Base-by-base conservation (phyloP, 345 rosid genomes). In the Pistacia atlantica region DNA sequence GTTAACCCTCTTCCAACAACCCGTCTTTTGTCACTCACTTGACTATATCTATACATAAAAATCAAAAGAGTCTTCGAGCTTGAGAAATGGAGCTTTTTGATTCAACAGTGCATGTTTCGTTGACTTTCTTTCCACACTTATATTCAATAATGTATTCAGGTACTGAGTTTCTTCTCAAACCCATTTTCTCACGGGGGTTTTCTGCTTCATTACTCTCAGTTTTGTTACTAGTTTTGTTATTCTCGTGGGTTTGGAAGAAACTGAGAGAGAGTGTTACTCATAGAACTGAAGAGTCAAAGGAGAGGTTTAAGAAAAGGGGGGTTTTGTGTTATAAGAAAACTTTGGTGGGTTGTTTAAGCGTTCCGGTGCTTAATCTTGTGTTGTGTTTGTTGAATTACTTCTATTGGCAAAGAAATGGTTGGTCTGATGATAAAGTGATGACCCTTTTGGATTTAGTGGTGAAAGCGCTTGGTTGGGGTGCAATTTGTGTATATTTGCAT, bases 401-500 rank as follows among this genome's bases (percentile, higher is more conserved):
- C 71, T 87, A 80, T 71, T 86, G 95, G 97, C 83, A 85, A 78
- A 80, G 69, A 69, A 87, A 86, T 81, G 88, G 74, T 46, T 90
- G 92, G 95, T 87, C 83, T 37, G 91, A 84, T 76, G 78, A 61
- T 64, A 77, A 81, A 12, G 65, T 88, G 68, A 86, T 87, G 61
- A 85, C 86, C 73, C 80, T 91, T 78, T 81, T 83, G 71, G 95
- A 94, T 86, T 87, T 84, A 67, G 85, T 78, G 18, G 76, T 88
- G 22, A 85, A 83, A 80, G 79, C 95, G 38, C 78, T 90, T 75
- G 84, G 90, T 76, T 94, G 97, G 97, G 91, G 82, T 78, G 80
- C 84, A 25, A 25, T 25, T 25, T 25, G 25, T 25, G 25, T 25
- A 25, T 25, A 72, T 90, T 66, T 79, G 80, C 72, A 82, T 61